A percentile compares a stretch with the other conserved stretches of the same genome.
These are phyloP conservation scores for Gigaspora rosea DNA, from an alignment of 192 early-diverging fungal genomes.

Conservation along the genomic window DNA sequence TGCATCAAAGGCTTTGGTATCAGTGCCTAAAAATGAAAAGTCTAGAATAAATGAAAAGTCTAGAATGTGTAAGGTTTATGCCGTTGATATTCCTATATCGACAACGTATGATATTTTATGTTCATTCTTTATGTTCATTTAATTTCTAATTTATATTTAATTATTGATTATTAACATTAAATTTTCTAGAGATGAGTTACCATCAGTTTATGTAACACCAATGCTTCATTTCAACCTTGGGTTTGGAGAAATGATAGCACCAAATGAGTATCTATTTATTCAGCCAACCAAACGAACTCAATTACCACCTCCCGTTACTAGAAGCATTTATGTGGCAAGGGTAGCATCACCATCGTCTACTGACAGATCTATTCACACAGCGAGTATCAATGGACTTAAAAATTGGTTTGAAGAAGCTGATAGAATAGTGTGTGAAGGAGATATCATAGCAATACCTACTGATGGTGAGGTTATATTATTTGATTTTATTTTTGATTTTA, in stretches of 20 bases:
- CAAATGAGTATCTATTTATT: conserved; percentile 17
- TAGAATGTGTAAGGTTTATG: conserved; percentile 45
- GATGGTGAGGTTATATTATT: conserved; percentile 49
- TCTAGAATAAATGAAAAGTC: conserved; percentile 42
- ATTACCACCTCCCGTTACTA: conserved; percentile 53
- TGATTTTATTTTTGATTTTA: conserved; percentile 6
- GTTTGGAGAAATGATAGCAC: conserved; percentile 23
- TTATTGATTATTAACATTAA: too few relatives aligned
- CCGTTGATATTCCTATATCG: conserved; percentile 32
- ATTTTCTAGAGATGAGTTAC: conserved; percentile 14
- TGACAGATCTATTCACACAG: conserved; percentile 60
- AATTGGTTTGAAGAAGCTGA: conserved; percentile 65
- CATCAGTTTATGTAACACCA: conserved; percentile 54
- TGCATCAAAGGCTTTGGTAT: conserved; percentile 34
- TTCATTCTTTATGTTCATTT: background rate
- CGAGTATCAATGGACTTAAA: conserved; percentile 59
- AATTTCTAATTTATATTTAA: background rate
- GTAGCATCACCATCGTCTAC: conserved; percentile 63
- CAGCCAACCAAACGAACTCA: conserved; percentile 10
- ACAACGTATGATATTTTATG: background rate
- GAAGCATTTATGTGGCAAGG: conserved; percentile 62
- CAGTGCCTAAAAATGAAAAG: conserved; percentile 40
- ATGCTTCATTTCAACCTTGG: conserved; percentile 62
- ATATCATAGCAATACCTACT: conserved; percentile 63
- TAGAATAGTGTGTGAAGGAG: conserved; percentile 67